These are phyloP conservation scores for Phlyctochytrium arcticum DNA, from an alignment of 192 early-diverging fungal genomes.

Conservation along the genomic window DNA sequence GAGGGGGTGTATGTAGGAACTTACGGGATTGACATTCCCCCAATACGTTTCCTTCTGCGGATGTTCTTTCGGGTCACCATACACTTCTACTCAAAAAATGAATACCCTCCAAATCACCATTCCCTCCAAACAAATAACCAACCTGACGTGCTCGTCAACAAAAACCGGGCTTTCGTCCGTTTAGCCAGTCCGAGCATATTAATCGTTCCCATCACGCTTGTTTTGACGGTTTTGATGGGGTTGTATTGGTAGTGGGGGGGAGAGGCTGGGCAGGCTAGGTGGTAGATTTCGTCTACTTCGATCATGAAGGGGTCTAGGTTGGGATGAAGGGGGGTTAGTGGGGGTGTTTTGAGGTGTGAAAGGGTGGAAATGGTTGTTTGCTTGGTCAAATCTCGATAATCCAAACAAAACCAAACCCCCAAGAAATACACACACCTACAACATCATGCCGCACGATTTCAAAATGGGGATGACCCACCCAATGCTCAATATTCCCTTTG, in stretches of 20 bases:
- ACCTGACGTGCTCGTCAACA: constrained; percentile 78
- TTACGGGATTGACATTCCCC: constrained; percentile 51
- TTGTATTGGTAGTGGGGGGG: constrained; percentile 87
- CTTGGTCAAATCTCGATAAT: too few species aligned
- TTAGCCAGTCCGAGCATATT: constrained; percentile 86
- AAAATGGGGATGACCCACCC: constrained; percentile 80
- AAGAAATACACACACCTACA: constrained; percentile 52
- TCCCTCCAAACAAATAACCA: constrained; percentile 6
- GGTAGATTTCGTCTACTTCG: constrained; percentile 81
- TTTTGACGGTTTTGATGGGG: constrained; percentile 82
- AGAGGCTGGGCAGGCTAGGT: constrained; percentile 82
- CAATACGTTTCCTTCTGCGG: constrained; percentile 84
- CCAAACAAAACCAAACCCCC: too few species aligned
- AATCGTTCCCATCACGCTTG: constrained; percentile 77
- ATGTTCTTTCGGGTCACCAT: constrained; percentile 82
- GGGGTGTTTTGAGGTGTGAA: too few species aligned
- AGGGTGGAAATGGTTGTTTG: too few species aligned
- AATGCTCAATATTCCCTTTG: constrained; percentile 74
- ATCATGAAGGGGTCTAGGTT: constrained; percentile 69
- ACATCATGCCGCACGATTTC: constrained; percentile 79
- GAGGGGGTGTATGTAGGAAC: too few species aligned
- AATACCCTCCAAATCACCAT: neutral
- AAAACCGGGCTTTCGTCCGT: constrained; percentile 70
- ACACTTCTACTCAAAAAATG: constrained; percentile 49
- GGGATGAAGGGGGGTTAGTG: neutral